Base-by-base conservation (phyloP, 2,329 filamentous ascomycete species). In the Xylariaceae sp. region DNA sequence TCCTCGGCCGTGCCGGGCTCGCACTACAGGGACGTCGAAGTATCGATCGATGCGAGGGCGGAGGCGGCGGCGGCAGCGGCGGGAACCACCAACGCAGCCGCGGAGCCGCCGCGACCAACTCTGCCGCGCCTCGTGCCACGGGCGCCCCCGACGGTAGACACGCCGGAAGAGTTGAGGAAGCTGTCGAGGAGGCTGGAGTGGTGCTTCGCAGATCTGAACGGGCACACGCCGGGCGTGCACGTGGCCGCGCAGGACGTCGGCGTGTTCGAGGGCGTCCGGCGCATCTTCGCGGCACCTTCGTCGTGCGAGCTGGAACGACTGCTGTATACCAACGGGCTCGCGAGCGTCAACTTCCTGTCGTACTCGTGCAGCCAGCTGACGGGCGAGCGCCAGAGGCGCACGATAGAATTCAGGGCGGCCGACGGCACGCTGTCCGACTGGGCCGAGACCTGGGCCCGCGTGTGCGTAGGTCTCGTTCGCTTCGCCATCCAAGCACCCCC, bases 361-460 rank as follows among this genome's bases (percentile, higher is more conserved):
- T 41, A 45, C 16, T 5, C 3, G 5, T 39, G 37, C 18, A 3
- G 11, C 0, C 8, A 14, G 1, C 18, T 42, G 2, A 8, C 5
- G 2, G 4, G 3, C 3, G 2, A n/a, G n/a, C n/a, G 0, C 1
- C n/a, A n/a, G 11, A 12, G 12, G 10, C 40, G 38, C 8, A 52
- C 50, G 3, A 36, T 55, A 8, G 49, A 55, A 18, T 46, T 50
- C 12, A 36, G 49, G 3, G 16, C 43, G 0, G 46, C 37, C 1
- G 42, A 44, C 5, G 43, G 42, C 1, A 43, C 35, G 7, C n/a
- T 45, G 14, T 14, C 39, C 19, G 6, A 14, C 3, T 55, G 48
- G 50, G 32, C 38, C 2, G 11, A 31, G 3, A 42, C 39, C 1
- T 52, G 47, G 49, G 37, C 40, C 0, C 41, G 32, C 23, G 52